These are phyloP conservation scores for Zoysia matrella DNA, from an alignment of 202 grass and related monocot genomes.

Conservation along the genomic window DNA sequence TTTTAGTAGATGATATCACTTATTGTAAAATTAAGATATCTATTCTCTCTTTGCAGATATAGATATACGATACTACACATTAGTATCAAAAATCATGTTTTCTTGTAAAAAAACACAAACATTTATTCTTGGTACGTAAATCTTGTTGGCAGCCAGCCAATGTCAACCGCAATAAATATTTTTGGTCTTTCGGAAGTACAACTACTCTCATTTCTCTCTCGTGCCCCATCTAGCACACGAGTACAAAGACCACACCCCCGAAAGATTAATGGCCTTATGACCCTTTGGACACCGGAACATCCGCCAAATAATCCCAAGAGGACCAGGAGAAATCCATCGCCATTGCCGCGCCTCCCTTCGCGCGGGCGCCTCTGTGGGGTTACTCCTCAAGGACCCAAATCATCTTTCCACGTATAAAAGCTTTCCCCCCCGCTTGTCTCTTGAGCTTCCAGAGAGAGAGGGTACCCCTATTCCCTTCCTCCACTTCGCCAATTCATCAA, in stretches of 20 bases:
- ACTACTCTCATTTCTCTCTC: background rate
- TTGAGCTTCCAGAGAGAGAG: no score
- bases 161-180: no score
- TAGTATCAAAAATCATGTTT: no score
- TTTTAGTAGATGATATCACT: no score
- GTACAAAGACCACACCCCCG: background rate
- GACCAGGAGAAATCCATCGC: slow-evolving; percentile 20
- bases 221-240: background rate
- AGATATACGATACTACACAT: no score
- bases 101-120: no score
- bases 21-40: no score
- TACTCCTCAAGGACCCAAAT: background rate
- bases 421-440: background rate
- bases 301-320: background rate
- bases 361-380: background rate
- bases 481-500: background rate
- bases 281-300: slow-evolving; percentile 17
- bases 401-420: slow-evolving; percentile 35
- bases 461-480: no score
- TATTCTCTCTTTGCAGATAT: no score
- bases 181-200: no score
- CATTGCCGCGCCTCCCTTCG: slow-evolving; percentile 19
- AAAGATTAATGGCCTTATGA: slow-evolving; percentile 49
- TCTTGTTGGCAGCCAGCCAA: background rate
- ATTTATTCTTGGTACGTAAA: no score